Evolutionary conservation across 169 alveolate species (phyloP).

Genomic region (Cryptosporidium parvum): DNA sequence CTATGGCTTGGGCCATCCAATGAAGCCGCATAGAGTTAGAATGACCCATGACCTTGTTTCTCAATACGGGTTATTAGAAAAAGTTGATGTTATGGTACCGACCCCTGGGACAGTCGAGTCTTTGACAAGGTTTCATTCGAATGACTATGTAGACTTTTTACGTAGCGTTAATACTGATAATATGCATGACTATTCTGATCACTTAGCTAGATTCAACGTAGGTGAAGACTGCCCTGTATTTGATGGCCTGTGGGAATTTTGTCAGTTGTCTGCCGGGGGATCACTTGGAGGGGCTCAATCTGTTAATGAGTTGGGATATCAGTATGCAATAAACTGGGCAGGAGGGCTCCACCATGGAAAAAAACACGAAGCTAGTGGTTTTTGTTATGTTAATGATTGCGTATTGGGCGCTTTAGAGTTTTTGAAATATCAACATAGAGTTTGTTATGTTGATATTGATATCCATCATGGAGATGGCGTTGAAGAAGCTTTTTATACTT

Average conservation of each 20-base stretch:
- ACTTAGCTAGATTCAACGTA: conserved; percentile 86
- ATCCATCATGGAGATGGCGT: conserved; percentile 98
- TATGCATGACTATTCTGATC: conserved; percentile 85
- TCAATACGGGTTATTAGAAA: conserved; percentile 83
- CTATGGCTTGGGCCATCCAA: conserved; percentile 88
- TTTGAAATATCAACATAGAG: conserved; percentile 88
- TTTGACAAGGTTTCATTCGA: conserved; percentile 85
- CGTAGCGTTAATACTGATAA: conserved; percentile 87
- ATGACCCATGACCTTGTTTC: conserved; percentile 87
- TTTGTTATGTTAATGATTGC: conserved; percentile 92
- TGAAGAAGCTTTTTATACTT: conserved; percentile 95
- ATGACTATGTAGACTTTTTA: conserved; percentile 89
- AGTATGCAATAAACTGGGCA: conserved; percentile 90
- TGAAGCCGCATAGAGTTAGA: conserved; percentile 90
- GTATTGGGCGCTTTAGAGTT: conserved; percentile 90
- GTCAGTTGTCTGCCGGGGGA: conserved; percentile 88
- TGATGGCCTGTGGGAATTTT: conserved; percentile 91
- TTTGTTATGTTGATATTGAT: conserved; percentile 92
- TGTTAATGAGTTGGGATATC: conserved; percentile 83
- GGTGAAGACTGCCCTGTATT: conserved; percentile 94
- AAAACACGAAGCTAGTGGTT: conserved; percentile 90
- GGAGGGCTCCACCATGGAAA: conserved; percentile 95
- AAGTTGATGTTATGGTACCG: conserved; percentile 72
- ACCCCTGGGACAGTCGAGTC: conserved; percentile 73
- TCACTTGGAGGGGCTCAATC: conserved; percentile 87